Evolutionary conservation across 805 yeast genomes (phyloP).

Genomic region (Metschnikowia similis): DNA sequence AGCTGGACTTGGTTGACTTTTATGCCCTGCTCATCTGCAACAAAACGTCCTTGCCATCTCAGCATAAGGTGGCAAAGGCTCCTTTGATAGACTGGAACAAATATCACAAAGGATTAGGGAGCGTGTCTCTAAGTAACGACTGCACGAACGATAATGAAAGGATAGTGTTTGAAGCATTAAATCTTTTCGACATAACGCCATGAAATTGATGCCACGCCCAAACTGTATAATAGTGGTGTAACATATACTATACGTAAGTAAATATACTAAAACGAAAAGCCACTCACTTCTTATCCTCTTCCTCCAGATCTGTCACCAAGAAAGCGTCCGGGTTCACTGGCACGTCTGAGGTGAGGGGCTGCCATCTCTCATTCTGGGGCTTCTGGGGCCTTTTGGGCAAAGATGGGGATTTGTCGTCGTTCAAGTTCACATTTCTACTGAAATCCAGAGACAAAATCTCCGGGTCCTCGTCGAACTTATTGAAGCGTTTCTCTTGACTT

Average conservation of each 20-base stretch:
- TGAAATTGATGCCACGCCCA: conserved; percentile 5
- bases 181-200: conserved; percentile 12
- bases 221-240: conserved; percentile 9
- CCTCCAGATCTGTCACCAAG: conserved; percentile 42
- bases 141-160: conserved; percentile 16
- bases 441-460: conserved; percentile 49
- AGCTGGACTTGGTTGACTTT: conserved; percentile 29
- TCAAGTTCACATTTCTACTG: conserved; percentile 42
- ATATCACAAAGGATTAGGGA: conserved; percentile 28
- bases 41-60: conserved; percentile 32
- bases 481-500: conserved; percentile 20
- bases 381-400: conserved; percentile 19
- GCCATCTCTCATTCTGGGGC: conserved; percentile 27
- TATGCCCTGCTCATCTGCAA: conserved; percentile 31
- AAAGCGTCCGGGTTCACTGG: conserved; percentile 42
- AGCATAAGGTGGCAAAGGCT: conserved; percentile 27
- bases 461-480: conserved; percentile 50
- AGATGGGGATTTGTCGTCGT: conserved; percentile 23
- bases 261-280: conserved; percentile 1
- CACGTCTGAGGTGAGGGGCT: conserved; percentile 34
- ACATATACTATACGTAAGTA: background rate
- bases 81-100: conserved; percentile 37
- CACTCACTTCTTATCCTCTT: conserved; percentile 25
- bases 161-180: conserved; percentile 13
- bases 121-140: conserved; percentile 18